Evolutionary conservation across 441 rosid genomes (phyloP), one percentile per base, ranked within the genome.

Genomic region (Dalechampia spathulata): DNA sequence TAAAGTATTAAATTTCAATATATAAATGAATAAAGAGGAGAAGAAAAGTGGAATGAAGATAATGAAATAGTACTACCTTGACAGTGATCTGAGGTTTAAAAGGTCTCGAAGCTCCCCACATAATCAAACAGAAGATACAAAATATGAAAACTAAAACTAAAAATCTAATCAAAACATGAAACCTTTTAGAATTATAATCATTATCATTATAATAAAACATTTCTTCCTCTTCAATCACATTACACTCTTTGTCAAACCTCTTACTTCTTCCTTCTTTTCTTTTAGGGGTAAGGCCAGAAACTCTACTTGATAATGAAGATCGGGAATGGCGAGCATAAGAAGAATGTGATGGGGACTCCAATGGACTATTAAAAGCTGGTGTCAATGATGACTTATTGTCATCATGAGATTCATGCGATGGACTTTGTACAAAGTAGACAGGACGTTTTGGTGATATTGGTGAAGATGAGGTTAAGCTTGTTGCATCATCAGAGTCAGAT

Each of bases 81-180:
- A 89, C 80, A 0, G 66, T 60, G 52, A 92, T 73, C 25, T 71
- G 49, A 0, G 96, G 86, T 47, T 81, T 80, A 72, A 70, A 85
- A 78, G 92, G 90, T 64, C 88, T 73, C 48, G 92, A 78, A 30
- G 87, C 88, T 0, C 92, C 90, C 96, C 96, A 89, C 8, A 93
- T 71, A 41, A 85, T 75, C 76, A 89, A 69, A 64, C 95, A 87
- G 27, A 87, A 85, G 44, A 85, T 74, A 19, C 78, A 72, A 58
- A 93, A 87, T 53, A 83, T 41, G 60, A 59, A 49, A 39, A 73
- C 71, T 49, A 68, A 79, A 16, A 83, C 77, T 19, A 61, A 54
- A 11, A 83, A 12, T 12, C 67, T 76, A 19, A 93, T 58, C 53
- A 85, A 56, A 15, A 67, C 77, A 72, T 78, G 88, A 62, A 73